These are phyloP conservation scores for Yamadazyma kitorensis DNA, from an alignment of 805 yeast species.

Conservation along the genomic window DNA sequence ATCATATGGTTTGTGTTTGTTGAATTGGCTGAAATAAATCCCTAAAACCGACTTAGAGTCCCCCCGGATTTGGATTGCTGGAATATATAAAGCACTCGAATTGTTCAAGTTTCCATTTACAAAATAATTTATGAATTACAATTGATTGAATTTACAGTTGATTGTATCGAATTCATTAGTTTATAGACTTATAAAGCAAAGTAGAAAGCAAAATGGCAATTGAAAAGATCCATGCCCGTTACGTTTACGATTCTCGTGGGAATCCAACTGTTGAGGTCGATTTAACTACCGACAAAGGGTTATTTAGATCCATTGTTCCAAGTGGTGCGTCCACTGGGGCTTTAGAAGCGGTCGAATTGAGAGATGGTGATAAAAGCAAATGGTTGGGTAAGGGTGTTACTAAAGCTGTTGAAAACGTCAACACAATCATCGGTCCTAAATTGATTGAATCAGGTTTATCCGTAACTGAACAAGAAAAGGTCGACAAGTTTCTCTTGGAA, in stretches of 20 bases:
- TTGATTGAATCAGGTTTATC: slow-evolving; percentile 14
- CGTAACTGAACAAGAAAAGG: slow-evolving; percentile 13
- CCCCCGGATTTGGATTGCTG: no score
- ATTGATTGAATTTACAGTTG: no score
- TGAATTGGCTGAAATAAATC: no score
- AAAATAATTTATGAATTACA: no score
- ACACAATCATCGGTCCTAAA: slow-evolving; percentile 18
- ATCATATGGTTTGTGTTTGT: no score
- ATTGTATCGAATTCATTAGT: no score
- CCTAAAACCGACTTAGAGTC: no score
- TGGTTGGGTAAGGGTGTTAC: slow-evolving; percentile 23
- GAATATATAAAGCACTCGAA: no score
- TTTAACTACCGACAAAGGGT: slow-evolving; percentile 16
- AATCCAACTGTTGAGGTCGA: slow-evolving; percentile 24
- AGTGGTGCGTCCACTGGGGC: slow-evolving; percentile 23
- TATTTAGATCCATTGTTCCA: slow-evolving; percentile 21
- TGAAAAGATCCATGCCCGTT: slow-evolving; percentile 15
- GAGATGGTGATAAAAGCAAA: slow-evolving; percentile 21
- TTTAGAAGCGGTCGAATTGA: slow-evolving; percentile 20
- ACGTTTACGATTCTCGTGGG: slow-evolving; percentile 23
- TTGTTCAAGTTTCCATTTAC: no score
- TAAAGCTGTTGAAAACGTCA: slow-evolving; percentile 19
- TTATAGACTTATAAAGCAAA: no score
- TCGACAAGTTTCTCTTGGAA: slow-evolving; percentile 16
- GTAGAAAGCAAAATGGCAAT: slow-evolving; percentile 10